Base-by-base conservation (phyloP, 2,329 filamentous ascomycete species). In the Grosmannia serpens region DNA sequence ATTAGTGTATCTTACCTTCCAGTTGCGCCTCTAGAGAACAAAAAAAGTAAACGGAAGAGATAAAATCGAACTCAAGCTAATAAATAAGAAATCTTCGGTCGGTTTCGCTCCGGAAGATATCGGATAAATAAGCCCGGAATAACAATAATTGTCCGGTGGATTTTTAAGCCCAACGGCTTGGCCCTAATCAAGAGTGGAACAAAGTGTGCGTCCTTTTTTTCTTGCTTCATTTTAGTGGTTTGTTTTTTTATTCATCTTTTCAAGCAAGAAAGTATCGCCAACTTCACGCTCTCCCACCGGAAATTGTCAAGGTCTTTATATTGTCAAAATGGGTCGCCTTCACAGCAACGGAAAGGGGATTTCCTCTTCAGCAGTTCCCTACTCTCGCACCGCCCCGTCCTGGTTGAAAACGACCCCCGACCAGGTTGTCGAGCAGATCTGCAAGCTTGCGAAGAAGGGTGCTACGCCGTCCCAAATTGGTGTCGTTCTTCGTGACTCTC, bases 291-390 rank as follows among this genome's bases (percentile, higher is more conserved):
- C 5, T n/a, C 15, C 5, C 15, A 20, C 24, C 26, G 11, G 60
- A 44, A 50, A 56, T 57, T 52, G 58, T 62, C 58, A 51, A 57
- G 47, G 69, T 68, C 66, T 69, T 70, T 71, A 68, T 73, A 73
- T 75, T 71, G 11, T n/a, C 77, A 88, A 77, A 68, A 95, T 95
- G 90, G 90, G 91, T 87, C 87, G 92, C 84, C 87, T 97, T 87
- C 95, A 99, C 87, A 89, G 84, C 85, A 96, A 96, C 73, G 92
- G 94, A 82, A 97, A 97, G 89, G 95, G 94, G 79, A 99, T 99
- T 80, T 91, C 90, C 68, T 79, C 89, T 80, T 96, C 90, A 65
- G 90, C 94, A 72, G 80, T 97, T 78, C 94, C 95, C 74, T 99
- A 97, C 87, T 96, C 90, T 68, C 92, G 94, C 81, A 86, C 84